Percentiles rank a stretch among this genome's conserved stretches.
Conservation (phyloP, 345 rosid genomes). For the Sonneratia alba region DNA sequence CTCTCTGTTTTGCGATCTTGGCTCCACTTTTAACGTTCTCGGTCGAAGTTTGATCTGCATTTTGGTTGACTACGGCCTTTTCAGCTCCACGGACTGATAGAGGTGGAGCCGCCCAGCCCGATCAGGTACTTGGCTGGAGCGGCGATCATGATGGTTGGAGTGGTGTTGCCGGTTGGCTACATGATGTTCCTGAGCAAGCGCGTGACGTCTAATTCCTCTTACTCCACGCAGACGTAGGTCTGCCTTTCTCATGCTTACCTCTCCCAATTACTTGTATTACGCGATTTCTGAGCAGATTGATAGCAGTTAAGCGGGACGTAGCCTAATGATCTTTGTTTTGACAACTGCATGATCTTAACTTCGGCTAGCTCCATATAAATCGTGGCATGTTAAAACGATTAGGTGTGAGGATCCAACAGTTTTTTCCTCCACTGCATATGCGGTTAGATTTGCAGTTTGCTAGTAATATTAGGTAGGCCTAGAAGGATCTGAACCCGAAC, state of each 20-base stretch:
- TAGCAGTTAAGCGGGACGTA: background rate
- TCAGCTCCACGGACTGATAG: slow-evolving; percentile 52
- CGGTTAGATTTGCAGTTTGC: background rate
- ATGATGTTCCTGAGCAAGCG: slow-evolving; percentile 99
- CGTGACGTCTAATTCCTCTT: slow-evolving; percentile 69
- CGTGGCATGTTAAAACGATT: background rate
- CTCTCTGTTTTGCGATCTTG: background rate
- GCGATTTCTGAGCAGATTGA: background rate
- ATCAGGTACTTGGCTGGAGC: slow-evolving; percentile 81
- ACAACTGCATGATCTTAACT: too few relatives aligned
- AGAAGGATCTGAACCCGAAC: background rate
- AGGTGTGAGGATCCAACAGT: too few relatives aligned
- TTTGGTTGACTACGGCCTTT: background rate
- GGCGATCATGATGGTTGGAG: slow-evolving; percentile 93
- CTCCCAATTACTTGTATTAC: background rate
- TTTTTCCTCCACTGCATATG: background rate
- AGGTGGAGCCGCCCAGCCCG: slow-evolving; percentile 97
- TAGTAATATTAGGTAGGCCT: background rate
- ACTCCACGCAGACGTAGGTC: slow-evolving; percentile 99
- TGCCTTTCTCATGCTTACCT: slow-evolving; percentile 23
- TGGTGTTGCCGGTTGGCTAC: slow-evolving; percentile 93
- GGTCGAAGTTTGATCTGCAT: background rate
- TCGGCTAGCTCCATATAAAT: background rate
- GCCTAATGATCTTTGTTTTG: background rate
- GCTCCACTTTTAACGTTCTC: too few relatives aligned